Conservation (phyloP, 2,329 filamentous ascomycete genomes). For the Xylaria sp. region DNA sequence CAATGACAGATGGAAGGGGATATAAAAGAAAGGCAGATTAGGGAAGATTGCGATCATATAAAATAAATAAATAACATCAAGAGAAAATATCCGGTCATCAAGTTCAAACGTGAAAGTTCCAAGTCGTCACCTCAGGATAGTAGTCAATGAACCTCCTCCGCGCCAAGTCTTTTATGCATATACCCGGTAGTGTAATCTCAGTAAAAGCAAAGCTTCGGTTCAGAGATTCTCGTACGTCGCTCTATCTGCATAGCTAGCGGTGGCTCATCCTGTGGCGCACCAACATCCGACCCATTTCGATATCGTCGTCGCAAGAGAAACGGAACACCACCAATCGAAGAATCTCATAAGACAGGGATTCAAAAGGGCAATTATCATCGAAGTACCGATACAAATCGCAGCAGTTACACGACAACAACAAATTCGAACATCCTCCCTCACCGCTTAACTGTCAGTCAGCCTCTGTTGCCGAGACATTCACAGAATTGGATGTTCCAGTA, state of each 20-base stretch:
- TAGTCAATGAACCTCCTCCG: background rate
- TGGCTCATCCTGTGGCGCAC: slow-evolving; percentile 10
- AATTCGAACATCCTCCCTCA: background rate
- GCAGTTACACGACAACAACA: background rate
- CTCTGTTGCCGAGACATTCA: background rate
- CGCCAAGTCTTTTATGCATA: background rate
- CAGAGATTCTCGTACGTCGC: background rate
- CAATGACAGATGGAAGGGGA: background rate
- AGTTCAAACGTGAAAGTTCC: no score
- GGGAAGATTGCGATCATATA: no score
- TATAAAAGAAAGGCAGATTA: background rate
- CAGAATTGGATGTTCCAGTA: background rate
- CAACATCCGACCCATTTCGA: background rate
- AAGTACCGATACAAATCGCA: slow-evolving; percentile 14
- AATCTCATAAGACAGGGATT: slow-evolving; percentile 1
- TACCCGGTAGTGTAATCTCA: background rate
- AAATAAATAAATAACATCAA: no score
- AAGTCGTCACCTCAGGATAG: background rate
- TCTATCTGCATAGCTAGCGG: background rate
- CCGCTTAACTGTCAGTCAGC: background rate
- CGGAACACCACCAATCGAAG: background rate
- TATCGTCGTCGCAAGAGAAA: background rate
- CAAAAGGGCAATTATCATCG: background rate
- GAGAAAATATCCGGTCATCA: no score
- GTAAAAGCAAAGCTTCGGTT: background rate